Evolutionary conservation across 768 basidiomycete species (phyloP), one percentile per base, ranked within the genome.

Genomic region (Termitomyces sp.): DNA sequence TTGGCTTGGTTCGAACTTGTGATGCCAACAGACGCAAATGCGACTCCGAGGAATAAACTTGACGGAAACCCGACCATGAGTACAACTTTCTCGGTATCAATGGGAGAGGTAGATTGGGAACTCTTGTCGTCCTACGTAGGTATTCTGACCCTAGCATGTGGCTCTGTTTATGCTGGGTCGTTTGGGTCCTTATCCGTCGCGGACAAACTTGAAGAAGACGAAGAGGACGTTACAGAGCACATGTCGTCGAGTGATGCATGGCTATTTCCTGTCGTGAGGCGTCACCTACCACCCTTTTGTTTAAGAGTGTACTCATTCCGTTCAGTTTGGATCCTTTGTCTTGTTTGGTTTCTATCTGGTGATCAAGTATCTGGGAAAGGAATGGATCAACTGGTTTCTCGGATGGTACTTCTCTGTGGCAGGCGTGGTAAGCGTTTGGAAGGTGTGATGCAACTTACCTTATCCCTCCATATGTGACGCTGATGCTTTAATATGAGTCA

Each of bases 321-420:
- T 45, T 43, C 59, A 90, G 87, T 70, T 87, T 56, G 92, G 89
- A 5, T 91, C 90, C 1, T 75, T 74, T 6, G 78, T 78, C 32
- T 74, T 96, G 30, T 72, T 90, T 59, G 81, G 84, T 5, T 66
- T 93, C 58, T 94, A 88, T 63, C 58, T 79, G 53, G 68, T 88
- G 26, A 77, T 96, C 54, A 87, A 83, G 63, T 92, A 85, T 66
- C 70, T 88, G 51, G 90, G 91, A 32, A 82, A 80, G 61, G 83
- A 84, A 55, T 90, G 90, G 86, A 82, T 96, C 54, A 95, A 95
- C 69, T 80, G 79, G 77, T 60, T 93, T 5, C 72, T 96, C 22
- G 85, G 79, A 5, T 84, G 80, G 82, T 92, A 89, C 62, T 89
- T 89, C 59, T 77, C 85, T 22, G 32, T 88, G 26, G 77, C 78